A percentile compares a stretch with the other conserved stretches of the same genome.
phyloP scores from a whole-genome alignment of 2,329 filamentous ascomycete species.

The Fusarium pilosicola region DNA sequence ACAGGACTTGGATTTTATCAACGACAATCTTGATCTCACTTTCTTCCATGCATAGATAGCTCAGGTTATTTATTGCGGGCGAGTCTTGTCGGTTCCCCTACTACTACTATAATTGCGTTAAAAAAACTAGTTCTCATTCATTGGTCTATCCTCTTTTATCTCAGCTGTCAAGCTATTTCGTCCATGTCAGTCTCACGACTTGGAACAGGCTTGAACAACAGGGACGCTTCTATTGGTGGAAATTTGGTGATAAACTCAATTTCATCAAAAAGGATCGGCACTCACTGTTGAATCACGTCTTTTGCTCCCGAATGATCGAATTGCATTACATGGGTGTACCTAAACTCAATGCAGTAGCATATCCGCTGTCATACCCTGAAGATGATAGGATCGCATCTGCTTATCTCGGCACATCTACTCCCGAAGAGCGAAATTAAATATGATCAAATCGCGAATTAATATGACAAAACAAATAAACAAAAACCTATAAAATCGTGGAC shows the following conservation, averaged over 20 bases:
- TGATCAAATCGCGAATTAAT: neutral
- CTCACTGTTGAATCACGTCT: neutral
- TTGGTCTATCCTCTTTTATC: too few species aligned
- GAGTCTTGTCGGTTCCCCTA: too few species aligned
- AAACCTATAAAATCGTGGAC: neutral
- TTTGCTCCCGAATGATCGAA: conserved; percentile 5
- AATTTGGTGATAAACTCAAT: neutral
- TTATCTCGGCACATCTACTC: neutral
- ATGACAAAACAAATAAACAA: neutral
- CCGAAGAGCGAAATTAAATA: neutral
- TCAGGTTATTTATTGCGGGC: neutral
- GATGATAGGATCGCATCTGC: neutral
- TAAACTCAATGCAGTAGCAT: conserved; percentile 12
- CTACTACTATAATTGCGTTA: too few species aligned
- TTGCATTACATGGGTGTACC: neutral
- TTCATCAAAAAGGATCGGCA: neutral
- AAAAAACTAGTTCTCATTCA: too few species aligned
- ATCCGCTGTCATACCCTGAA: neutral
- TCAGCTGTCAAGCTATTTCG: too few species aligned
- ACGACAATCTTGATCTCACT: neutral
- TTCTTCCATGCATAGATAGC: neutral
- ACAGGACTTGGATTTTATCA: neutral
- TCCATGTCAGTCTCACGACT: too few species aligned
- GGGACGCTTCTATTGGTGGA: conserved; percentile 7
- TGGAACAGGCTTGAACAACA: fast-evolving